Base-by-base conservation (phyloP, 306 rosid species). In the Prunus salicina region DNA sequence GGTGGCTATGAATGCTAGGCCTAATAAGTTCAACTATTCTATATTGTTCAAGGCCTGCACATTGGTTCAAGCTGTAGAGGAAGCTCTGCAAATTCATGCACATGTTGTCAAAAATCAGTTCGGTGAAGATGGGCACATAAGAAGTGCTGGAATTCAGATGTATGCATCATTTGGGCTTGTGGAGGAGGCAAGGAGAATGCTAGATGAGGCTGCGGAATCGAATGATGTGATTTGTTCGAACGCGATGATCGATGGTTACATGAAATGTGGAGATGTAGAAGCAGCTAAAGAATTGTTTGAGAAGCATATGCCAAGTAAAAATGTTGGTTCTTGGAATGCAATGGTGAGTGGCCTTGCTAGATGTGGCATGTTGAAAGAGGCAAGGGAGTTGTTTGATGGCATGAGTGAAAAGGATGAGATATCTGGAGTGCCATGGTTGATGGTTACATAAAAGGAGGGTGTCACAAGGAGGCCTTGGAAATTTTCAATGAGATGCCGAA, bases 11-110 rank as follows among this genome's bases (percentile, higher is more conserved):
- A 83, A 84, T 66, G 77, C 88, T 12, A 84, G 85, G 81, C 90
- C 94, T 38, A 86, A 89, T 76, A 86, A 84, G 79, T 89, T 84
- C 84, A 84, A 88, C n/a, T 89, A 83, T 66, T 89, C 94, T n/a
- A 72, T 78, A 47, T 49, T 85, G 83, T 78, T 89, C 46, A 87
- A 83, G 78, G 88, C 94, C 67, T 89, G 88, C 72, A 79, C 80
- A 28, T 27, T 84, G 45, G 76, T 32, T 20, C 73, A 71, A 71
- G 85, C 83, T 2, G 81, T 76, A 7, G 76, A 80, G 46, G 91
- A 89, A 82, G 91, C 85, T 72, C 38, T 57, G 12, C 88, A 89
- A 75, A 62, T 87, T 52, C 89, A 90, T 81, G 78, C 81, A 3
- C 88, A 86, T 72, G 89, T 90, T 12, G 79, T 87, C 76, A 90